Base-by-base conservation (phyloP, 2,329 filamentous ascomycete species). In the Teratosphaeria epicoccoides region DNA sequence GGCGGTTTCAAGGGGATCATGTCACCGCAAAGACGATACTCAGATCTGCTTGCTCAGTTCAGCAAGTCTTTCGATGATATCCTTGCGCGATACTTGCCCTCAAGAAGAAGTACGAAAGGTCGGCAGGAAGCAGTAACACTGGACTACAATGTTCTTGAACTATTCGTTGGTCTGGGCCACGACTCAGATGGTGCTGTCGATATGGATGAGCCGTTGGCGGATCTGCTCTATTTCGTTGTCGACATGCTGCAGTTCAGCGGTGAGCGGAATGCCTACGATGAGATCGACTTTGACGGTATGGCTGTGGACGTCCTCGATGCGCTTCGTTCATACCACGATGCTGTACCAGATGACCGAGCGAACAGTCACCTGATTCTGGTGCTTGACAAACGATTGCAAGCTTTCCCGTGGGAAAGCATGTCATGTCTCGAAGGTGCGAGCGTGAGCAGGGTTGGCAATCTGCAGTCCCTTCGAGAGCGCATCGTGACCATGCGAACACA, bases 171-270 rank as follows among this genome's bases (percentile, higher is more conserved):
- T 0, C 77, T 98, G 0, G 88, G 88, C 3, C 25, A 33, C 22
- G 79, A 87, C 2, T 79, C 79, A 0, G 77, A 79, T 6, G 79
- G 83, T 1, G 80, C 49, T 6, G 71, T 74, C 52, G 88, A 95
- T 56, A 78, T 94, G 22, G 91, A 97, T 57, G 91, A 97, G 62
- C 82, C 85, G 0, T 73, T 98, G n/a, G 88, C 85, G 59, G 93
- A 98, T 66, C 73, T 98, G 24, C 78, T 98, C 3, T 97, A 96
- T 70, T 97, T 97, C 65, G 87, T 97, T 1, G 84, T 98, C 5
- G 93, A 98, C 62, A 90, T 97, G 49, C 76, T 98, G 2, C 93
- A 97, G 66, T 97, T 98, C 68, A 88, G 95, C 60, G 93, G 93
- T 14, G 94, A 98, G 70, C 81, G 83, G 46, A 98, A 97, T 65